These are phyloP conservation scores for Polygonum maritimum DNA, from an alignment of 148 eudicot genomes.

Conservation along the genomic window DNA sequence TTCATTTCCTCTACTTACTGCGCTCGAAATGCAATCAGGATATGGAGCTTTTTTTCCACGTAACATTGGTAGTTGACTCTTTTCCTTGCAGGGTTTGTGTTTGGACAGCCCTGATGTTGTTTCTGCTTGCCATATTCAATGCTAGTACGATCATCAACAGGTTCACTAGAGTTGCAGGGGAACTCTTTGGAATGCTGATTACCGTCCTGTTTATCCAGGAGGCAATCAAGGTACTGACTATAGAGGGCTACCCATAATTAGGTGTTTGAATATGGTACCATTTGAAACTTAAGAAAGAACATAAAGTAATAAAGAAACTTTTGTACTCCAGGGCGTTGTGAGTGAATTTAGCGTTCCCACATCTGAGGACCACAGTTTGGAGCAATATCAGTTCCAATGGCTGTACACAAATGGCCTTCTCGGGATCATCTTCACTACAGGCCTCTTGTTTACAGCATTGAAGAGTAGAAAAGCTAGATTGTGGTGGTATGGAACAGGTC, in stretches of 20 bases:
- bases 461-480: constrained; percentile 64
- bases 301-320: not conserved
- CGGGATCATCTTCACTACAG: constrained; percentile 49
- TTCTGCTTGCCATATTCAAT: constrained; percentile 48
- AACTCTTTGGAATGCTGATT: constrained; percentile 73
- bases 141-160: constrained; percentile 49
- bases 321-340: constrained; percentile 31
- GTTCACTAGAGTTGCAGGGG: constrained; percentile 70
- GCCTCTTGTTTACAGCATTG: constrained; percentile 42
- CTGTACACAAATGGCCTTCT: constrained; percentile 61
- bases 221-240: constrained; percentile 45
- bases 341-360: constrained; percentile 49
- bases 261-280: not conserved
- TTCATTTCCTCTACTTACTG: not conserved
- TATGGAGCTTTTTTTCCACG: not conserved
- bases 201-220: constrained; percentile 66
- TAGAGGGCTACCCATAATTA: not conserved
- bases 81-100: constrained; percentile 56
- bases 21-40: not conserved
- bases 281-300: not conserved
- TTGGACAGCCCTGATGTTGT: constrained; percentile 53
- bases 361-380: constrained; percentile 23
- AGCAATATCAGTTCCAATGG: constrained; percentile 44
- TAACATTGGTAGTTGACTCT: not conserved
- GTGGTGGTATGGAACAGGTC: constrained; percentile 65